phyloP scores from a whole-genome alignment of 192 early-diverging fungal genomes.

The Radiomyces spectabilis region DNA sequence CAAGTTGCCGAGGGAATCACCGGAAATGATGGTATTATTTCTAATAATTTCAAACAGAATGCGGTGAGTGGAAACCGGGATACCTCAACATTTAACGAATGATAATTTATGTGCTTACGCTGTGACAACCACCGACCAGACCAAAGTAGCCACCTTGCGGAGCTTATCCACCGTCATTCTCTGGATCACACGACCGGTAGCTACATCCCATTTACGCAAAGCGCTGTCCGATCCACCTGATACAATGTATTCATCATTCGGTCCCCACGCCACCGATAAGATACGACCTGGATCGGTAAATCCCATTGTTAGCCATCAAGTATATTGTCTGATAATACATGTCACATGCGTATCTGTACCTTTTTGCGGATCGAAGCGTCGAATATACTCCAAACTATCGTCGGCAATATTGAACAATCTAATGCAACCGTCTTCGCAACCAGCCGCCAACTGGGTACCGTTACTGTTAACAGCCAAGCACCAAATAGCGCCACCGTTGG shows the following conservation, averaged over 20 bases:
- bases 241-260: conserved; percentile 60
- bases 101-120: conserved; percentile 17
- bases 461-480: conserved; percentile 79
- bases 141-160: conserved; percentile 70
- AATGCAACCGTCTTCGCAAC: conserved; percentile 89
- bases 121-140: conserved; percentile 75
- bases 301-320: too few species aligned
- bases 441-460: conserved; percentile 74
- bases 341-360: conserved; percentile 28
- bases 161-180: conserved; percentile 75
- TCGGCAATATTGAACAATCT: conserved; percentile 82
- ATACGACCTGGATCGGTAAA: conserved; percentile 71
- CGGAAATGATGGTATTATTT: conserved; percentile 75
- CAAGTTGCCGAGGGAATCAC: conserved; percentile 87
- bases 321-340: too few species aligned
- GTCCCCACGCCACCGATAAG: conserved; percentile 81
- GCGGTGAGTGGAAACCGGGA: neutral
- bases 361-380: conserved; percentile 61
- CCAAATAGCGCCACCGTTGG: conserved; percentile 90
- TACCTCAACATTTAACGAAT: neutral
- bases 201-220: conserved; percentile 65
- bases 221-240: conserved; percentile 79
- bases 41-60: neutral
- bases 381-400: conserved; percentile 56
- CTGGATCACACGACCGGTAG: conserved; percentile 38